Percentiles rank a stretch among this genome's conserved stretches.
phyloP scores from a whole-genome alignment of 306 rosid genomes.

The Begonia loranthoides region DNA sequence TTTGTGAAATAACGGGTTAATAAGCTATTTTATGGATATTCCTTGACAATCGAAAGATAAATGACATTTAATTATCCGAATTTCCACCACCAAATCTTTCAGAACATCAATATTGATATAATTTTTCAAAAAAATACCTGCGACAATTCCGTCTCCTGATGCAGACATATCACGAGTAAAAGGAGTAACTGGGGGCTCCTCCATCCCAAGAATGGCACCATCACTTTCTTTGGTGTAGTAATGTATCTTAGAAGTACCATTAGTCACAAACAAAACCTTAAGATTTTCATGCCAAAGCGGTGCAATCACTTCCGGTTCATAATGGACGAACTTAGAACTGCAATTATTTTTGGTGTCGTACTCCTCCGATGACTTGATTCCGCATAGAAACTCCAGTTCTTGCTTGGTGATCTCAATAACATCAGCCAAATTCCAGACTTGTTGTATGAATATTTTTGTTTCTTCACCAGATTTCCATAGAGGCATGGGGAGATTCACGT shows the following conservation, averaged over 20 bases:
- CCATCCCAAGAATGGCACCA: conserved; percentile 79
- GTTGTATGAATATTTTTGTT: conserved; percentile 46
- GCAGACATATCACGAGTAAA: conserved; percentile 82
- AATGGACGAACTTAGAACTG: conserved; percentile 68
- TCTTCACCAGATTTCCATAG: conserved; percentile 83
- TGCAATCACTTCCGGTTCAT: conserved; percentile 43
- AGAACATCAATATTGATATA: not conserved
- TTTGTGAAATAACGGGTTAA: too few relatives aligned
- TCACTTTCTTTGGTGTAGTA: conserved; percentile 65
- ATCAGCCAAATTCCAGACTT: conserved; percentile 82
- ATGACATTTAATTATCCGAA: too few relatives aligned
- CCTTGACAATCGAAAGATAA: too few relatives aligned
- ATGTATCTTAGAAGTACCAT: conserved; percentile 92
- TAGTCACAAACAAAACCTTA: conserved; percentile 84
- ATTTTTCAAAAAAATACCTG: conserved; percentile 36
- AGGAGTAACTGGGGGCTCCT: conserved; percentile 76
- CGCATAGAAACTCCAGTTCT: conserved; percentile 85
- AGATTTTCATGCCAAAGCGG: conserved; percentile 84
- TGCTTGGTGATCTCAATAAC: conserved; percentile 91
- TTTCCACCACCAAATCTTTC: too few relatives aligned
- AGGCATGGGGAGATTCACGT: conserved; percentile 83
- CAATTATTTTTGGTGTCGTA: conserved; percentile 73
- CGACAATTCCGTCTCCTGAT: conserved; percentile 87
- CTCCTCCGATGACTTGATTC: conserved; percentile 69
- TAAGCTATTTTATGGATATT: too few relatives aligned